Base-by-base conservation (phyloP, 768 basidiomycete species). In the Paxillus involutus region DNA sequence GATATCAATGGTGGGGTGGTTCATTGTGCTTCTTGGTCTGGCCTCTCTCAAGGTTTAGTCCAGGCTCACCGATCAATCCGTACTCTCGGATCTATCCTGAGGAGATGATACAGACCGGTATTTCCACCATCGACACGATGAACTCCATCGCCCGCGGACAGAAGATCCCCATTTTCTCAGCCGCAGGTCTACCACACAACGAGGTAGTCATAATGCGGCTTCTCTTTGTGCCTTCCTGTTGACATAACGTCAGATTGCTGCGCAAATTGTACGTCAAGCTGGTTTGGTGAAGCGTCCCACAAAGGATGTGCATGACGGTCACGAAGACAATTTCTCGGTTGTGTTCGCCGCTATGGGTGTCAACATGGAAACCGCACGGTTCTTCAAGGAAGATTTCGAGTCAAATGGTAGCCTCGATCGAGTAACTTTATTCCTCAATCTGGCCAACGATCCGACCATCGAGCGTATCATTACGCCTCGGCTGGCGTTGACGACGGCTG, bases 261-360 rank as follows among this genome's bases (percentile, higher is more conserved):
- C 97, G 43, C 97, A 99, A 82, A 99, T 98, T 70, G 98, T 98
- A 77, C 93, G 97, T 70, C 97, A 99, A 78, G 92, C 97, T 35
- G 97, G 96, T 58, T 78, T 99, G 55, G 97, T 99, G 66, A 94
- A 94, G 75, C 81, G 94, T 44, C 96, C 97, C 7, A 94, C 91
- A 44, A 98, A 98, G 74, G 94, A 91, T 64, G 94, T 96, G 14
- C 95, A 95, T 66, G 97, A 99, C 67, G 96, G 94, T 52, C 96
- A 98, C 74, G 96, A 97, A 79, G 96, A 99, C 77, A 99, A 99
- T 75, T 99, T 99, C 82, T 96, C 94, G 45, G 95, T 99, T 66
- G 97, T 98, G 45, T 99, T 98, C 70, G 97, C 95, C 52, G 97
- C 97, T 39, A 98, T 99, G 97, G 97, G 97, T 82, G 97, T 96